Percentiles rank a stretch among this genome's conserved stretches.
Conservation (phyloP, 2,329 filamentous ascomycete genomes). For the Venturiaceae sp. region DNA sequence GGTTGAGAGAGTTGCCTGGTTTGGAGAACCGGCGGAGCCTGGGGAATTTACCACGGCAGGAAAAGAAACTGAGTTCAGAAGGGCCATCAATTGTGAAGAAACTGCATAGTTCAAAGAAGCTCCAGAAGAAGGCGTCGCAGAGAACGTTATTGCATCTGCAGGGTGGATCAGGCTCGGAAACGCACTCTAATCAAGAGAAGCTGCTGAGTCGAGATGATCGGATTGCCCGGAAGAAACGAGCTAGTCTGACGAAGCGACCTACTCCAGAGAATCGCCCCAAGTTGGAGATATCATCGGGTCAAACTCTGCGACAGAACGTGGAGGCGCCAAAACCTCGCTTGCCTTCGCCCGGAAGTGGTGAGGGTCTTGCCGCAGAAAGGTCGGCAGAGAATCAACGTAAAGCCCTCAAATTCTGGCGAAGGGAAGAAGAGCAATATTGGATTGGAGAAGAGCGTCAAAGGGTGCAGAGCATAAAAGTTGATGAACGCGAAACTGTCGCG, state of each 20-base stretch:
- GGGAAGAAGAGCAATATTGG: neutral
- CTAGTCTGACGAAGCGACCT: no score
- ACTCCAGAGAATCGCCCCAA: neutral
- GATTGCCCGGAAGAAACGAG: no score
- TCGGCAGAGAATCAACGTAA: neutral
- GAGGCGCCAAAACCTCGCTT: neutral
- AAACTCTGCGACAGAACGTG: neutral
- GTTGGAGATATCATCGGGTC: neutral
- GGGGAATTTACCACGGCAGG: no score
- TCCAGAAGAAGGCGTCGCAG: neutral
- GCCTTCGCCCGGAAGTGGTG: no score
- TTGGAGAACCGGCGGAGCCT: neutral
- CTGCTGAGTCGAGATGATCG: no score
- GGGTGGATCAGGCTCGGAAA: no score
- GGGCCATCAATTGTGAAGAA: neutral
- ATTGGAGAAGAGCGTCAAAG: neutral
- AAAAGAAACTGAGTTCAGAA: neutral
- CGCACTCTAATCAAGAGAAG: no score
- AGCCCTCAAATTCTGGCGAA: neutral
- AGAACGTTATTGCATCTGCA: neutral
- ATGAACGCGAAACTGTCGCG: neutral
- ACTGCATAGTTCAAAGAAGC: neutral
- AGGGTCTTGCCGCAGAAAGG: neutral
- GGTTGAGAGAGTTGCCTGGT: neutral
- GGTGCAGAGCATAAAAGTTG: neutral